Base-by-base conservation (phyloP, 306 rosid genomes). In the Boehmeria nivea region DNA sequence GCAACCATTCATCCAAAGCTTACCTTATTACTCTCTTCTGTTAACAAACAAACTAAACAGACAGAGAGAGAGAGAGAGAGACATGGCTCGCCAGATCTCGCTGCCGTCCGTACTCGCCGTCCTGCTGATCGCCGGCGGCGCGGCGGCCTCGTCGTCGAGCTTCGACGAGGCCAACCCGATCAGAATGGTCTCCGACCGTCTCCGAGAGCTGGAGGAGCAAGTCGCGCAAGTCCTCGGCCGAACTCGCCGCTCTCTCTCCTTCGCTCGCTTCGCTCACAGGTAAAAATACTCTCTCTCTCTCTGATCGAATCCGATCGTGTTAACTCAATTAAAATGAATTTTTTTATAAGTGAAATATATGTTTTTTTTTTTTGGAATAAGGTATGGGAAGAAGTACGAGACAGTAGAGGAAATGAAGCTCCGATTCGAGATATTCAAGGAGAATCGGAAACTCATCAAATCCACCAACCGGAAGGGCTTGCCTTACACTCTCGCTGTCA, bases 121-220 rank as follows among this genome's bases (percentile, higher is more conserved):
- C 9, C 26, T 43, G 16, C 43, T 16, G 26, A 25, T 15, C n/a
- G 14, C 80, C 15, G 64, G 75, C 4, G 54, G 20, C 72, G 76
- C 43, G 65, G 81, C 68, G 34, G 86, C 74, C 7, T 67, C 76
- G 12, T 85, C 53, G 23, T 64, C 82, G 13, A 73, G 37, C 72
- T 83, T 87, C 75, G 86, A 84, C 1, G 96, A 85, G 16, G 54
- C 89, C 38, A 91, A 91, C 36, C 95, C 93, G 9, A 84, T 91
- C 61, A 69, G 77, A 3, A 26, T 83, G 66, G 87, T 64, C 0
- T 67, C 96, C 4, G 87, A 82, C 50, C 64, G 65, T 23, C 81
- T 82, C 59, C 75, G 60, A 1, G 78, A 79, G 5, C 3, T 78
- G 39, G 87, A 91, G 38, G 63, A 72, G 4, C 72, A 77, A 28